Base-by-base conservation (phyloP, 306 rosid species). In the Pueraria montana region DNA sequence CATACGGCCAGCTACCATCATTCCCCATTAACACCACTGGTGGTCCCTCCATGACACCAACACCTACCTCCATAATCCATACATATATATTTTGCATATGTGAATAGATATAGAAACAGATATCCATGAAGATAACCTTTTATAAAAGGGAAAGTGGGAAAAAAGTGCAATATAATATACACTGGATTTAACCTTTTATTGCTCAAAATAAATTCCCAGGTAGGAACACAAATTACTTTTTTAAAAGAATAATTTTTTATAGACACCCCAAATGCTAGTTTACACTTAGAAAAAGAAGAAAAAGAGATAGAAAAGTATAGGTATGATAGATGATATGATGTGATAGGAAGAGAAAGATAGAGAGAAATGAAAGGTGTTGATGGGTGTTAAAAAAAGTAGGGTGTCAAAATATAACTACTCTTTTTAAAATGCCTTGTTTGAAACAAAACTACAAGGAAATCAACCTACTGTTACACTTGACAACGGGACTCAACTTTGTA, bases 1-100 rank as follows among this genome's bases (percentile, higher is more conserved):
- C 85, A 87, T 81, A 85, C 85, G 93, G 89, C 96, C 89, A 78
- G 74, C 84, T 82, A 40, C 90, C 89, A 86, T 85, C 91, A 81
- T 85, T 89, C 83, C 80, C 90, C 94, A 89, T 89, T 89, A 77
- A 84, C 83, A 16, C 90, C 83, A 20, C 74, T 73, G 6, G 94
- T 92, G 98, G 98, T 89, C 98, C 98, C 96, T 93, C 86, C 85
- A 55, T 76, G 40, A 76, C 84, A 70, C 84, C 86, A 82, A 53
- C 74, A 83, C 89, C 83, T 49, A 59, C 82, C 89, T 81, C 83
- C 86, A 80, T 73, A 76, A 49, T 61, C 82, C 84, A 70, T 81
- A 85, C 84, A 70, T 82, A 85, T 53, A 53, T 87, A 69, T 64
- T 34, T 52, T 77, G 65, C 81, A 75, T 82, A 14, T 68, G 72